These are phyloP conservation scores for Trichoderma sp. DNA, from an alignment of 2,329 filamentous ascomycete genomes.

Conservation along the genomic window DNA sequence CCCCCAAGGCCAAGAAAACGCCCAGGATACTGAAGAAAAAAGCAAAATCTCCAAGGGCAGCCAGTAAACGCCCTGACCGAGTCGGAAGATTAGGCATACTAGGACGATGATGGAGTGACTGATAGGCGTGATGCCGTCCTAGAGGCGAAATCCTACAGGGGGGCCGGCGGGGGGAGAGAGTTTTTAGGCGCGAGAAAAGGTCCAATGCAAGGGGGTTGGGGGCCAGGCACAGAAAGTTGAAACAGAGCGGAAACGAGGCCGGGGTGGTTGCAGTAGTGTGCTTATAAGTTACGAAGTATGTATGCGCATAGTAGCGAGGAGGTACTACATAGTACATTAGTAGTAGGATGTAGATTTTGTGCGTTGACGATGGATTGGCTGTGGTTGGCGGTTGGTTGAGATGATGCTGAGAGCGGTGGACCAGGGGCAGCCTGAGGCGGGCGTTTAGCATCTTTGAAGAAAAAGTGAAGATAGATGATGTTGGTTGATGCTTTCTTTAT, in stretches of 20 bases:
- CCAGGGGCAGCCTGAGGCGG: neutral
- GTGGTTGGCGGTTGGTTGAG: neutral
- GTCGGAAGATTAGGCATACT: neutral
- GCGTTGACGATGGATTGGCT: neutral
- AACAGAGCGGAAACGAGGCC: neutral
- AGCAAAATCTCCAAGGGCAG: neutral
- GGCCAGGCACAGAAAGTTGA: constrained; percentile 6
- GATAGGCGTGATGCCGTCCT: neutral
- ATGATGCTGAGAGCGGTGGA: neutral
- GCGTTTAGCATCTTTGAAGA: neutral
- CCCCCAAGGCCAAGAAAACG: neutral
- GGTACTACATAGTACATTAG: no score
- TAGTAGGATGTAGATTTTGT: neutral
- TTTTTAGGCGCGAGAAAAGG: neutral
- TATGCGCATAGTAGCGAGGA: neutral
- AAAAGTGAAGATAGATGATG: neutral
- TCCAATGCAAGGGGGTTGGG: constrained; percentile 2
- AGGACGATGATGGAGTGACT: neutral
- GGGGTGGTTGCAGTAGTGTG: neutral
- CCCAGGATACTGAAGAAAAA: neutral
- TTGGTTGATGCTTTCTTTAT: no score
- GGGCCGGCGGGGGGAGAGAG: no score
- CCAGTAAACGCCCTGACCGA: neutral
- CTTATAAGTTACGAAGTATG: neutral
- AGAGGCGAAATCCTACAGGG: neutral